Conservation (phyloP, 1,139 yeast genomes). For the Magnusiomyces suaveolens region DNA sequence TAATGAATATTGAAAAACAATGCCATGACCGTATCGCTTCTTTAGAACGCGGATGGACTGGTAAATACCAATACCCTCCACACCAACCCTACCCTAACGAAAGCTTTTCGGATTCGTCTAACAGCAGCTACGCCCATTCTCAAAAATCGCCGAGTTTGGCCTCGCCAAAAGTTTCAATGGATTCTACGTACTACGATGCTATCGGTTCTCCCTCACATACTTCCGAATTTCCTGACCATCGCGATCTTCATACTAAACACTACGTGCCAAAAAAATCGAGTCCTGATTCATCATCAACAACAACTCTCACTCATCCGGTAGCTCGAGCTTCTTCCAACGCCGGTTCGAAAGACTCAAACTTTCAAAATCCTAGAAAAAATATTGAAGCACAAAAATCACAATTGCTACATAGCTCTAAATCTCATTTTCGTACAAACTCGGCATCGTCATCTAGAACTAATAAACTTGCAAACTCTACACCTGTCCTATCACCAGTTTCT, state of each 20-base stretch:
- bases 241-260: too few species aligned
- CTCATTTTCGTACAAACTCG: background rate
- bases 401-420: too few species aligned
- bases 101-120: background rate
- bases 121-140: background rate
- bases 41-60: slow-evolving; percentile 17
- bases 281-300: background rate
- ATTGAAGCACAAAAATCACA: too few species aligned
- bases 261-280: background rate
- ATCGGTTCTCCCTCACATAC: background rate
- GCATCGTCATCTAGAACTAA: background rate
- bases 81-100: slow-evolving; percentile 1
- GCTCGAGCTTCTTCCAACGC: slow-evolving; percentile 2
- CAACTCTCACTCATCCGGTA: background rate
- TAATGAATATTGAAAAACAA: slow-evolving; percentile 32
- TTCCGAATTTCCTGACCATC: background rate
- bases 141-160: background rate
- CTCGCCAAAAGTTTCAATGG: slow-evolving; percentile 11
- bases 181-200: background rate
- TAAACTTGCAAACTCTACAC: background rate
- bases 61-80: slow-evolving; percentile 12
- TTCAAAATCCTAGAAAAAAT: background rate
- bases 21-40: slow-evolving; percentile 31
- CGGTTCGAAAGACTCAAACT: background rate
- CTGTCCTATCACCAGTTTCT: background rate